Evolutionary conservation across 108 stramenopile species (phyloP).

Genomic region (Nannochloropsis gaditana): DNA sequence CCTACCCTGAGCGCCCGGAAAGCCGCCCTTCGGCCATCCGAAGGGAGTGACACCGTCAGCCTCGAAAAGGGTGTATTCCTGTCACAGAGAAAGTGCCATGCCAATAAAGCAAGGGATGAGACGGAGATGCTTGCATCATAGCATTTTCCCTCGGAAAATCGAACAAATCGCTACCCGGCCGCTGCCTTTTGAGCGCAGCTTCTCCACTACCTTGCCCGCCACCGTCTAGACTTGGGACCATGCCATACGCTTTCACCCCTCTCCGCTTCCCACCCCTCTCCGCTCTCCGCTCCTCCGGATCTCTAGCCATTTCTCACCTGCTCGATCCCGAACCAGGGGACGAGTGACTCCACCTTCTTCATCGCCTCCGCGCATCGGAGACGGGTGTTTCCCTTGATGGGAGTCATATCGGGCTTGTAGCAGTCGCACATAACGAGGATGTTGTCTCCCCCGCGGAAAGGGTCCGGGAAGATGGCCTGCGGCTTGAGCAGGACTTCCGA

Average conservation of each 20-base stretch:
- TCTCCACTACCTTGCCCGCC: no score
- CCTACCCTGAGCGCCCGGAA: slow-evolving; percentile 61
- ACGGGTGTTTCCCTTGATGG: slow-evolving; percentile 73
- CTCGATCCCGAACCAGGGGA: slow-evolving; percentile 94
- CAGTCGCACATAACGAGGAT: slow-evolving; percentile 94
- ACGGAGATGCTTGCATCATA: no score
- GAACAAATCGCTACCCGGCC: no score
- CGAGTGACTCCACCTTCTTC: slow-evolving; percentile 64
- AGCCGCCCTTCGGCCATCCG: slow-evolving; percentile 86
- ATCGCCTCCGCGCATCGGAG: slow-evolving; percentile 64
- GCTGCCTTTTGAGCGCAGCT: no score
- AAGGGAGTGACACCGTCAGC: slow-evolving; percentile 78
- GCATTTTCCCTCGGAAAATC: no score
- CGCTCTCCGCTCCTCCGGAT: no score
- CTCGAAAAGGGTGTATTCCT: slow-evolving; percentile 97
- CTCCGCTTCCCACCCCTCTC: no score
- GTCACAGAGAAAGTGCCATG: no score
- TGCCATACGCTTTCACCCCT: no score
- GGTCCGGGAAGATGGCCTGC: slow-evolving; percentile 78
- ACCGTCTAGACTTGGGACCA: no score
- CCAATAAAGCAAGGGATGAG: no score
- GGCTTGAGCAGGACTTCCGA: slow-evolving; percentile 80
- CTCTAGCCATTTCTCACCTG: slow-evolving; percentile 46
- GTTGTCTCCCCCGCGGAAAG: slow-evolving; percentile 82
- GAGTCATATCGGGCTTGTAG: slow-evolving; percentile 79